phyloP scores from a whole-genome alignment of 148 eudicot species.

The Bassia scoparia region DNA sequence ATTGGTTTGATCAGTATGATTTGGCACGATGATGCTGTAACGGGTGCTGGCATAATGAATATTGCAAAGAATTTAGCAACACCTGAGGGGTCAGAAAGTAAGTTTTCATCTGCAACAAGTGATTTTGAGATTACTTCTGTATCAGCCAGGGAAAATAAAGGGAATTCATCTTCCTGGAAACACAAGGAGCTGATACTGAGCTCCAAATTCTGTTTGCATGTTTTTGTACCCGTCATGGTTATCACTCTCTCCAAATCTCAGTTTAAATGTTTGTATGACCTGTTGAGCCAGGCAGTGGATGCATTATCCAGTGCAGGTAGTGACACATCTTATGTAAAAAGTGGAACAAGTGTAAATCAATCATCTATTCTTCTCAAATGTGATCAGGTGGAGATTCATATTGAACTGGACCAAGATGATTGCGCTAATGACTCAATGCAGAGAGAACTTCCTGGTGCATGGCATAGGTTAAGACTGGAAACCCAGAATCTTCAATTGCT shows the following conservation, averaged over 20 bases:
- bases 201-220: conserved; percentile 61
- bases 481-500: conserved; percentile 54
- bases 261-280: conserved; percentile 41
- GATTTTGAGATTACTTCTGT: conserved; percentile 73
- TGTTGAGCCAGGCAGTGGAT: conserved; percentile 46
- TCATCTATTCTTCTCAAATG: conserved; percentile 72
- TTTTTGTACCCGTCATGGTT: conserved; percentile 44
- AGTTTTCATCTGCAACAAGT: conserved; percentile 37
- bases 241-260: conserved; percentile 46
- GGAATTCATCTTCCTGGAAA: conserved; percentile 40
- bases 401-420: conserved; percentile 43
- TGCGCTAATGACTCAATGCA: conserved; percentile 49
- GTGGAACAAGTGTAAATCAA: conserved; percentile 39
- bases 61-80: conserved; percentile 71
- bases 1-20: conserved; percentile 56
- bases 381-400: conserved; percentile 46
- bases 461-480: conserved; percentile 57
- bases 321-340: conserved; percentile 31
- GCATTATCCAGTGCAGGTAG: conserved; percentile 33
- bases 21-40: conserved; percentile 59
- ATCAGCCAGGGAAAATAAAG: conserved; percentile 47
- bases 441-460: conserved; percentile 86
- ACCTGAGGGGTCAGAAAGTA: conserved; percentile 43
- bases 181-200: conserved; percentile 61
- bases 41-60: conserved; percentile 64